Conservation (phyloP, 176 grass and related monocot species). For the Cenchrus purpureus region DNA sequence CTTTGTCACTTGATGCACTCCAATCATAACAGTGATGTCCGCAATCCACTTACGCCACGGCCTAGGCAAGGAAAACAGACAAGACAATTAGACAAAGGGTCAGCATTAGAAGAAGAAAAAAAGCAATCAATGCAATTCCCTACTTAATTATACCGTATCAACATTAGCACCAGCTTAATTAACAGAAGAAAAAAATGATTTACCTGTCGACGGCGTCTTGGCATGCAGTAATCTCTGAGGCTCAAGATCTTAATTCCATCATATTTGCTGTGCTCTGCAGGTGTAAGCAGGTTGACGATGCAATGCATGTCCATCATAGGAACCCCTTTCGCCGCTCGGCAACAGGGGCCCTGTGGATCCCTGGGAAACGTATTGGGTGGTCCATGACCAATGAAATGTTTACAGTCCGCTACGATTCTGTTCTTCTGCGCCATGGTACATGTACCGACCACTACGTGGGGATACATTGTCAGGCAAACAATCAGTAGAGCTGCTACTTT, state of each 20-base stretch:
- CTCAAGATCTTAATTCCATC: not conserved
- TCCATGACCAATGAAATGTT: not conserved
- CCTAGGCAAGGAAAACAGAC: not conserved
- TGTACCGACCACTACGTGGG: not conserved
- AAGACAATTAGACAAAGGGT: not conserved
- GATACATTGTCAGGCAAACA: not conserved
- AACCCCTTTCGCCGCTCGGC: not conserved
- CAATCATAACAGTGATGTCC: not conserved
- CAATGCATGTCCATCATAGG: not conserved
- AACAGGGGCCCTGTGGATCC: not conserved
- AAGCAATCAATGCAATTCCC: not conserved
- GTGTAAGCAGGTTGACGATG: not conserved
- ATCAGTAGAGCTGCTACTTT: not conserved
- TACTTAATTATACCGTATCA: too few species aligned
- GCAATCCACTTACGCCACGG: not conserved
- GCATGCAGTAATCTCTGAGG: not conserved
- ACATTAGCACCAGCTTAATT: too few species aligned
- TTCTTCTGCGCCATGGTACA: not conserved
- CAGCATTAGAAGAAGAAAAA: not conserved
- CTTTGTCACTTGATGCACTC: not conserved
- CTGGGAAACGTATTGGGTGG: not conserved
- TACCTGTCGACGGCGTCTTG: not conserved
- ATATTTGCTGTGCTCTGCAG: not conserved
- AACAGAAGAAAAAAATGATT: too few species aligned
- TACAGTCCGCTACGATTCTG: not conserved